Evolutionary conservation across 306 rosid species (phyloP).

Genomic region (Citrullus mucosospermus): DNA sequence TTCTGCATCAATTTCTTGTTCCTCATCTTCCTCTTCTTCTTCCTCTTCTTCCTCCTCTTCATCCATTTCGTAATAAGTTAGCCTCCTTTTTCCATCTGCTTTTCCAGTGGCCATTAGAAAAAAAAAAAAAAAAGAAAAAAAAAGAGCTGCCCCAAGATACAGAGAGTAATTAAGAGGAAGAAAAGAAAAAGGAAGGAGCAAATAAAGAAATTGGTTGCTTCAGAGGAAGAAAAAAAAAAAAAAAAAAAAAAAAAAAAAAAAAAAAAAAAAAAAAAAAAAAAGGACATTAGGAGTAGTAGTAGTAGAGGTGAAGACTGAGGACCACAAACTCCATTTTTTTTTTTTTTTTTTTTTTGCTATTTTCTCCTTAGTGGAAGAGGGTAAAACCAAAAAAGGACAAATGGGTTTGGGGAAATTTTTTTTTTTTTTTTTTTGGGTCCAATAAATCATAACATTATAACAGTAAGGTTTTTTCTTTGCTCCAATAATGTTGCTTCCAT

Average conservation of each 20-base stretch:
- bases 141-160: not conserved
- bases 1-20: slow-evolving; percentile 20
- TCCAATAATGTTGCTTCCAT: not conserved
- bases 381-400: not conserved
- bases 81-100: slow-evolving; percentile 32
- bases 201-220: not conserved
- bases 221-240: not conserved
- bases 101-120: not conserved
- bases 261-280: not conserved
- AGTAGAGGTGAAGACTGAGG: not conserved
- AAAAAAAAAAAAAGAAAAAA: not conserved
- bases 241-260: not conserved
- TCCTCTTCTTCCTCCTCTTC: slow-evolving; percentile 9
- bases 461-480: not conserved
- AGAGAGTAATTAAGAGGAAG: not conserved
- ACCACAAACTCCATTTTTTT: not conserved
- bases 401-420: not conserved
- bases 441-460: too few species aligned
- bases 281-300: not conserved
- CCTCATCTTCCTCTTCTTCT: slow-evolving; percentile 24
- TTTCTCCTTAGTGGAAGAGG: not conserved
- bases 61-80: slow-evolving; percentile 19
- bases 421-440: too few species aligned
- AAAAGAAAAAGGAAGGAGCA: too few species aligned
- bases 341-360: not conserved